Conservation (phyloP, 1,284 basidiomycete species). For the Pisolithus thermaeus region DNA sequence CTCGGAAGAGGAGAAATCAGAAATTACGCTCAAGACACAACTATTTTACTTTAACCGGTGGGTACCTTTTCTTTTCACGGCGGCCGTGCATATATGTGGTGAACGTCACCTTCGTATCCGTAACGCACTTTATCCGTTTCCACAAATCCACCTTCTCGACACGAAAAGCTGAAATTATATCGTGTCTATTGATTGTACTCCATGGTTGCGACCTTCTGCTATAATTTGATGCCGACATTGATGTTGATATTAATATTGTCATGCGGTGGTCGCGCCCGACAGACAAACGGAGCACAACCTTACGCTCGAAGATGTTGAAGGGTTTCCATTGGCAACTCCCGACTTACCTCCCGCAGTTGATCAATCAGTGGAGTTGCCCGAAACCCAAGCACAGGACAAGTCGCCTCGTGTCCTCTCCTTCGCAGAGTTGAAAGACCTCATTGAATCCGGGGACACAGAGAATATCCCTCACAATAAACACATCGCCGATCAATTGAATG, state of each 20-base stretch:
- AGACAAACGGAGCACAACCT: background rate
- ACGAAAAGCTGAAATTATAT: background rate
- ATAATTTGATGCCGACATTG: background rate
- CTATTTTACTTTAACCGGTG: constrained; percentile 74
- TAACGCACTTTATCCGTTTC: background rate
- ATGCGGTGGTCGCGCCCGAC: background rate
- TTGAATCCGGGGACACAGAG: constrained; percentile 63
- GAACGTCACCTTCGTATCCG: no score
- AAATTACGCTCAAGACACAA: constrained; percentile 46
- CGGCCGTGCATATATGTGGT: background rate
- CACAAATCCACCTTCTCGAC: background rate
- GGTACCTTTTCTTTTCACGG: constrained; percentile 10
- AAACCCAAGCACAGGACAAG: constrained; percentile 24
- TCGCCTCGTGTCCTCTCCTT: constrained; percentile 46
- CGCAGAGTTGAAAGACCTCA: constrained; percentile 60
- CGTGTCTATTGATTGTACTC: background rate
- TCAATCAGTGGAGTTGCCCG: constrained; percentile 24
- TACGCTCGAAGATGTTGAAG: background rate
- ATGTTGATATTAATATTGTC: background rate
- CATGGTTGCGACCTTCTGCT: background rate
- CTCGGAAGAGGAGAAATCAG: constrained; percentile 38
- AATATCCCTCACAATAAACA: constrained; percentile 71
- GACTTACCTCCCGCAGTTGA: background rate
- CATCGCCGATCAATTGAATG: constrained; percentile 60
- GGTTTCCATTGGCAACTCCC: background rate